Conservation (phyloP, 1,139 yeast species). For the Entelexis sorbosivorans region DNA sequence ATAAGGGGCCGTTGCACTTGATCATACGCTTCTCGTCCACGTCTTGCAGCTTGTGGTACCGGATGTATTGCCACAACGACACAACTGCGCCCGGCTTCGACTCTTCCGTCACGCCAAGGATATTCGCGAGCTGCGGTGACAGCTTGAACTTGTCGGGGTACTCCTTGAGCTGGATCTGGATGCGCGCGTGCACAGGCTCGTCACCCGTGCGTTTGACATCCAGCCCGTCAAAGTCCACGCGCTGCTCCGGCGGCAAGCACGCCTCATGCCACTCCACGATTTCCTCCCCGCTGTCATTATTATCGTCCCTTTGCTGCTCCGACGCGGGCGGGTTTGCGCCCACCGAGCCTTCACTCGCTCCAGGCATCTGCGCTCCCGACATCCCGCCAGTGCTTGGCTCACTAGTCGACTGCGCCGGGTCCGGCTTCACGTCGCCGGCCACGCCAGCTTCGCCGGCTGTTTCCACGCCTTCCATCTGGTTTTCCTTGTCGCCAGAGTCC, state of each 20-base stretch:
- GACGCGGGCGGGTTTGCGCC: background rate
- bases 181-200: constrained; percentile 53
- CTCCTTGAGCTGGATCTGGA: constrained; percentile 72
- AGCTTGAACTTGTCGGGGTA: constrained; percentile 55
- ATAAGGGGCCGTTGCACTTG: constrained; percentile 58
- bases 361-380: background rate
- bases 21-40: constrained; percentile 46
- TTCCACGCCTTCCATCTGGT: constrained; percentile 11
- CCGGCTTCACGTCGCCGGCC: constrained; percentile 1
- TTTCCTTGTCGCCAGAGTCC: constrained; percentile 25
- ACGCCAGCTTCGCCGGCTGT: background rate
- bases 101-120: constrained; percentile 66
- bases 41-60: constrained; percentile 56
- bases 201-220: constrained; percentile 75
- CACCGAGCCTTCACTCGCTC: background rate
- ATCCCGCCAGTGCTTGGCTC: background rate
- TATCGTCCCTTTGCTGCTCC: background rate
- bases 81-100: constrained; percentile 82
- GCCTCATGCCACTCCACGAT: constrained; percentile 61
- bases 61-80: constrained; percentile 79
- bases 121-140: constrained; percentile 51
- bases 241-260: constrained; percentile 23
- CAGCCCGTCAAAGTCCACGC: constrained; percentile 68
- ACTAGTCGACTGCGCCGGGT: background rate
- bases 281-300: constrained; percentile 24